Base-by-base conservation (phyloP, 2,329 filamentous ascomycete genomes). In the Pezicula neosporulosa region DNA sequence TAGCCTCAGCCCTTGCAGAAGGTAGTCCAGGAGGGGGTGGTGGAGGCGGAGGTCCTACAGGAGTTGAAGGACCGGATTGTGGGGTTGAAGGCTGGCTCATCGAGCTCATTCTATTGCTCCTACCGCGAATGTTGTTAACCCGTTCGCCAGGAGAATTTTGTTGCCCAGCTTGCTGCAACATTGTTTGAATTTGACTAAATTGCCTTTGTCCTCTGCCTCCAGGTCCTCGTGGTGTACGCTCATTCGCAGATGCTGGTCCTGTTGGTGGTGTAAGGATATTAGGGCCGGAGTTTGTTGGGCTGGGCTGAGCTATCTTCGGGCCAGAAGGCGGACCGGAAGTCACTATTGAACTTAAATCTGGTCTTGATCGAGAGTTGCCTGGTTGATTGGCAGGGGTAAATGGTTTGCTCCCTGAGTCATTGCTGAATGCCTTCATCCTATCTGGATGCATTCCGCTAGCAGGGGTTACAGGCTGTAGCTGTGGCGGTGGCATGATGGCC, bases 181-280 rank as follows among this genome's bases (percentile, higher is more conserved):
- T 80, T 55, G 69, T 82, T 58, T 84, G 82, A 53, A 86, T 85
- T 43, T 78, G 77, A 12, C 77, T 76, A 28, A 86, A 69, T 58
- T 85, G 80, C 51, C 81, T 65, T 58, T 85, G 80, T 50, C 81
- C 66, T 49, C 73, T 58, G 56, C 63, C 68, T 18, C 63, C 60
- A 44, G 63, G 53, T 18, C 63, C 60, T 43, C 64, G 53, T 27
- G 52, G 39, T 42, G 52, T 59, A 45, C 66, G 61, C 41, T 67
- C 65, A n/a, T 46, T 60, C 27, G 58, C 54, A n/a, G 63, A 67
- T 30, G 66, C 58, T 42, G 66, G 65, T 7, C 66, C 66, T 10
- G 66, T 67, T 33, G 66, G 64, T 19, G 65, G 57, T 21, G 55
- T 53, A 16, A 65, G 48, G 6, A 59, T 58, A 48, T 63, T 66